These are phyloP conservation scores for Lasiodiplodia gonubiensis DNA, from an alignment of 2,329 filamentous ascomycete genomes.

Conservation along the genomic window DNA sequence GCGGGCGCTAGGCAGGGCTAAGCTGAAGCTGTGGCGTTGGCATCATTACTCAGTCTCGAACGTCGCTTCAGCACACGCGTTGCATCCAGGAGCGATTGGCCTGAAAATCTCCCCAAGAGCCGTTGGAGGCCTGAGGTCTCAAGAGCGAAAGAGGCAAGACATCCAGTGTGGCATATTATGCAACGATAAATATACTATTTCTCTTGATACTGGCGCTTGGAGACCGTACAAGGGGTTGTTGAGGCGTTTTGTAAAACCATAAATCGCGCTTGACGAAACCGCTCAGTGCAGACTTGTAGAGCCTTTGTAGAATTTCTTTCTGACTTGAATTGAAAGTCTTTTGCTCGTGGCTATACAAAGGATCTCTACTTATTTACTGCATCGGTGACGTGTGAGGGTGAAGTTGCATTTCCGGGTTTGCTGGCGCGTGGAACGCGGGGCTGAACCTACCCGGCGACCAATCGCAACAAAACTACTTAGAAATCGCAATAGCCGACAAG, in stretches of 20 bases:
- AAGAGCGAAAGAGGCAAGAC: background rate
- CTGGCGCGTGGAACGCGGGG: background rate
- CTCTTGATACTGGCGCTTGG: background rate
- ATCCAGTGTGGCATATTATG: background rate
- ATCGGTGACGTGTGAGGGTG: no score
- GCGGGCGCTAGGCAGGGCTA: slow-evolving; percentile 9
- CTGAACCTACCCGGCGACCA: background rate
- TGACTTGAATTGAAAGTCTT: no score
- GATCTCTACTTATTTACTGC: no score
- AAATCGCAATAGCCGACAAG: background rate
- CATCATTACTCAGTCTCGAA: slow-evolving; percentile 13
- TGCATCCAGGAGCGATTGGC: background rate
- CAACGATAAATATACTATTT: background rate
- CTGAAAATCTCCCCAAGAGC: background rate
- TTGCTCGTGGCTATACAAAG: no score
- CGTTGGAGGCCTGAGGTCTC: background rate
- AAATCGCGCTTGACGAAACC: no score
- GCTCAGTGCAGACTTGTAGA: no score
- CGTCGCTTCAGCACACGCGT: slow-evolving; percentile 6
- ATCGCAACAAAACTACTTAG: background rate
- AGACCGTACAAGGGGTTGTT: background rate
- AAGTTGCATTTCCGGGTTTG: background rate
- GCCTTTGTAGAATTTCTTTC: rapidly evolving
- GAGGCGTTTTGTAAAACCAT: background rate
- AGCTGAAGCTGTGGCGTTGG: slow-evolving; percentile 2